Conservation (phyloP, 768 basidiomycete species). For the Auriscalpium orientale region DNA sequence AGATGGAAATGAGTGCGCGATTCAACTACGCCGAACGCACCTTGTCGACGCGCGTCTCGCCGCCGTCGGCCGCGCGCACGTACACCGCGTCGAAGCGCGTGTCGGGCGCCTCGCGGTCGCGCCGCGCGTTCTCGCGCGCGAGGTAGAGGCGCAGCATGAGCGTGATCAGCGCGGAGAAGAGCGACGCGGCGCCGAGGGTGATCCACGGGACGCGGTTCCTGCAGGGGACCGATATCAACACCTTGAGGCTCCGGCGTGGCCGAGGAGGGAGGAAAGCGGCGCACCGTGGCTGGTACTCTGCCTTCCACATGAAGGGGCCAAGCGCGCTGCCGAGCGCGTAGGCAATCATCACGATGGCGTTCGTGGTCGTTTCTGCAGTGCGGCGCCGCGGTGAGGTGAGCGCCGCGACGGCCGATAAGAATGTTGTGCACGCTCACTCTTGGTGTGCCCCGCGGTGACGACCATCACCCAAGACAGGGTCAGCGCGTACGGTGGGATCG, state of each 20-base stretch:
- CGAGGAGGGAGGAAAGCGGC: conserved; percentile 4
- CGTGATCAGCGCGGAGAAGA: conserved; percentile 45
- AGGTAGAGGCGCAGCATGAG: conserved; percentile 52
- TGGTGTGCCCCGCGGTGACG: conserved; percentile 67
- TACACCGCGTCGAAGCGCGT: conserved; percentile 56
- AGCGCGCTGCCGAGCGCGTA: conserved; percentile 75
- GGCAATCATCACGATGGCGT: conserved; percentile 65
- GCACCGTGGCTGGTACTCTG: conserved; percentile 59
- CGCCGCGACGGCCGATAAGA: not conserved
- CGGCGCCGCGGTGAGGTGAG: not conserved
- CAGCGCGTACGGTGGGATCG: conserved; percentile 58
- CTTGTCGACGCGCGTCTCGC: conserved; percentile 58
- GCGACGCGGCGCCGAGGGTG: conserved; percentile 58
- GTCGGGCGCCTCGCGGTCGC: conserved; percentile 45
- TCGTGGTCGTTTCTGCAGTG: conserved; percentile 55
- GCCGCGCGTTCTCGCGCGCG: conserved; percentile 50
- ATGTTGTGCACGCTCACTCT: conserved; percentile 36
- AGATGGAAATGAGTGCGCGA: not conserved
- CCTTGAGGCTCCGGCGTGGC: too few relatives aligned
- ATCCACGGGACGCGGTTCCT: conserved; percentile 73
- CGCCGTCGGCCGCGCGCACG: conserved; percentile 37
- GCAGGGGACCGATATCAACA: not conserved
- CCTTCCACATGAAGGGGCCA: conserved; percentile 74
- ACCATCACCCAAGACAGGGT: conserved; percentile 64
- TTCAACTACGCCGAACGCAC: conserved; percentile 26